Percentiles rank a stretch among this genome's conserved stretches.
phyloP scores from a whole-genome alignment of 2,329 filamentous ascomycete species.

The Teratosphaeria viscida region DNA sequence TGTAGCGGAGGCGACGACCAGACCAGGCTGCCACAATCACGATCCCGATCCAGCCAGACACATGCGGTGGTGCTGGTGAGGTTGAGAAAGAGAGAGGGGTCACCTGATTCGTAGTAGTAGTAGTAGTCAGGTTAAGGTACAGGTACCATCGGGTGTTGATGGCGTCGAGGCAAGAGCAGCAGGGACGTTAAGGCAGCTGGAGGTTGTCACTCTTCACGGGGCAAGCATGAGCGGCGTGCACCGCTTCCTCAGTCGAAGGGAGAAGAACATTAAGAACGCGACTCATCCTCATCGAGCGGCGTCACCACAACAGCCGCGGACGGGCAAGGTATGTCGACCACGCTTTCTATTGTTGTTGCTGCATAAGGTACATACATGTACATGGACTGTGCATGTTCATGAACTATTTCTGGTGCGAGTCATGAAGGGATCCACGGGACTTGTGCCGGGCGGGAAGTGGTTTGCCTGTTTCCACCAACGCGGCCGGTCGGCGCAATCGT shows the following conservation, averaged over 20 bases:
- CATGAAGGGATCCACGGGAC: not conserved
- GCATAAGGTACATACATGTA: no score
- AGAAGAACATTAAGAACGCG: constrained; percentile 36
- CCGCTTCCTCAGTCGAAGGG: constrained; percentile 61
- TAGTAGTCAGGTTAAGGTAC: no score
- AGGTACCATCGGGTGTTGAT: not conserved
- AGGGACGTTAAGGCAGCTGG: not conserved
- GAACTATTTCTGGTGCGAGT: not conserved
- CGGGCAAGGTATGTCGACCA: constrained; percentile 3
- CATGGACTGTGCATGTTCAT: not conserved
- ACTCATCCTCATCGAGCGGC: not conserved
- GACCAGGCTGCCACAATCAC: not conserved
- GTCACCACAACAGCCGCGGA: constrained; percentile 7
- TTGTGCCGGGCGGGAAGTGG: not conserved
- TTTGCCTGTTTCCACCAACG: not conserved
- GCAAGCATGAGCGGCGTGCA: constrained; percentile 40
- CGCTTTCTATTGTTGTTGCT: not conserved
- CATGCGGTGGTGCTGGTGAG: not conserved
- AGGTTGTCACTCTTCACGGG: not conserved
- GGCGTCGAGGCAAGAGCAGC: not conserved
- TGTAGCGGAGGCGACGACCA: not conserved
- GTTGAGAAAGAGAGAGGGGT: not conserved
- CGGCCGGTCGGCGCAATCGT: not conserved
- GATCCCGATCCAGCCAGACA: not conserved
- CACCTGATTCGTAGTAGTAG: no score